Percentiles rank a stretch among this genome's conserved stretches.
These are phyloP conservation scores for Exophiala mesophila DNA, from an alignment of 2,329 filamentous ascomycete species.

Conservation along the genomic window DNA sequence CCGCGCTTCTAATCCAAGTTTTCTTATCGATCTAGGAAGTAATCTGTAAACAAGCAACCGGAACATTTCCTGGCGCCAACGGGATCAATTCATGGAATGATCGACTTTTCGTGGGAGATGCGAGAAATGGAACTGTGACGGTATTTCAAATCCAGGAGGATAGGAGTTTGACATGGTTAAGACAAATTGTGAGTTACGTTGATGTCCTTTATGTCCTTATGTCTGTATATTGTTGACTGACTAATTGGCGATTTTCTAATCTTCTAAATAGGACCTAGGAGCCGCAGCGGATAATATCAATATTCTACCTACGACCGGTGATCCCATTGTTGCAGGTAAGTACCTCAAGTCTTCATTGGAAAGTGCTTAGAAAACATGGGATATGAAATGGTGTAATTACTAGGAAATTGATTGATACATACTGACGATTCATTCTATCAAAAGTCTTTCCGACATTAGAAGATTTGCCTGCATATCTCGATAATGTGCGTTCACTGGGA, in stretches of 20 bases:
- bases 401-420: not conserved
- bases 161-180: constrained; percentile 13
- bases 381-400: not conserved
- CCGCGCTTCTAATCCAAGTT: no score
- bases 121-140: constrained; percentile 19
- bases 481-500: constrained; percentile 8
- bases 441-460: constrained; percentile 19
- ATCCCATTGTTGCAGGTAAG: constrained; percentile 20
- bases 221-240: no score
- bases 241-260: no score
- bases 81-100: constrained; percentile 20
- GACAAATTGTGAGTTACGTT: constrained; percentile 12
- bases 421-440: not conserved
- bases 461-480: constrained; percentile 1
- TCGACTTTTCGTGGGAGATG: constrained; percentile 16
- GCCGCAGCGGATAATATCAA: constrained; percentile 23
- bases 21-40: constrained; percentile 14
- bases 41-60: constrained; percentile 16
- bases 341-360: no score
- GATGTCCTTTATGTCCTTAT: no score
- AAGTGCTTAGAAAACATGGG: constrained; percentile 1
- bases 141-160: constrained; percentile 17
- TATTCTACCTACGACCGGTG: constrained; percentile 17
- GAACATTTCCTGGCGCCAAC: constrained; percentile 17
- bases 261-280: constrained; percentile 24